Percentiles rank a stretch among this genome's conserved stretches.
Conservation (phyloP, 352 stramenopile species). For the Pythium aquatile region DNA sequence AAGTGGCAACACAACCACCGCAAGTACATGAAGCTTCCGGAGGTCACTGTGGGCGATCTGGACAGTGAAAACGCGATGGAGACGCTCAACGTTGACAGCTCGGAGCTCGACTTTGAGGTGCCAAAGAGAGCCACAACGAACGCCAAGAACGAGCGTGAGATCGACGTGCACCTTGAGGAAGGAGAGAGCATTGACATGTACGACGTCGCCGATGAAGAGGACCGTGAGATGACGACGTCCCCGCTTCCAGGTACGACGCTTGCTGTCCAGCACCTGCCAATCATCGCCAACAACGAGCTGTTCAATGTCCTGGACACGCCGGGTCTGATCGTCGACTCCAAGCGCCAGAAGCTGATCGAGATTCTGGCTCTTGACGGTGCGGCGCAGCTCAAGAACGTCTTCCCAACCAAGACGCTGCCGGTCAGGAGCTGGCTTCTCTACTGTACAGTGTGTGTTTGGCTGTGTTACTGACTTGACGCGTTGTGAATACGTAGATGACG, state of each 20-base stretch:
- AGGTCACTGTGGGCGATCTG: conserved; percentile 56
- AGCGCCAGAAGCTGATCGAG: conserved; percentile 79
- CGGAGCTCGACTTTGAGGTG: conserved; percentile 27
- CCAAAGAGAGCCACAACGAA: conserved; percentile 13
- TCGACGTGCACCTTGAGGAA: conserved; percentile 48
- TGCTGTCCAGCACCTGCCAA: conserved; percentile 73
- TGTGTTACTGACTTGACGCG: not conserved
- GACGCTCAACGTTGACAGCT: conserved; percentile 57
- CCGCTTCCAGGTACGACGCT: conserved; percentile 89
- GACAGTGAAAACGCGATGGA: conserved; percentile 39
- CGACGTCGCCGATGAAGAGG: conserved; percentile 62
- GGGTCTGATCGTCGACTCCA: conserved; percentile 72
- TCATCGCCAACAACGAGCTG: conserved; percentile 76
- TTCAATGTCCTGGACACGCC: conserved; percentile 85
- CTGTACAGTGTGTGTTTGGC: not conserved
- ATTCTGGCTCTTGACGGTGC: conserved; percentile 65
- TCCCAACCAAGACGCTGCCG: conserved; percentile 71
- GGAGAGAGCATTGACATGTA: conserved; percentile 68
- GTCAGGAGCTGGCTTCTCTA: conserved; percentile 28
- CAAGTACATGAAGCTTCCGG: conserved; percentile 80
- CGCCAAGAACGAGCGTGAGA: conserved; percentile 14
- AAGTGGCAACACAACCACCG: conserved; percentile 87
- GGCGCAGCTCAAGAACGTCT: conserved; percentile 69
- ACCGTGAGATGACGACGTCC: conserved; percentile 85
- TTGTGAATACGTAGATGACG: conserved; percentile 39